These are phyloP conservation scores for Conticribra guillardii DNA, from an alignment of 108 stramenopile species.

Conservation along the genomic window DNA sequence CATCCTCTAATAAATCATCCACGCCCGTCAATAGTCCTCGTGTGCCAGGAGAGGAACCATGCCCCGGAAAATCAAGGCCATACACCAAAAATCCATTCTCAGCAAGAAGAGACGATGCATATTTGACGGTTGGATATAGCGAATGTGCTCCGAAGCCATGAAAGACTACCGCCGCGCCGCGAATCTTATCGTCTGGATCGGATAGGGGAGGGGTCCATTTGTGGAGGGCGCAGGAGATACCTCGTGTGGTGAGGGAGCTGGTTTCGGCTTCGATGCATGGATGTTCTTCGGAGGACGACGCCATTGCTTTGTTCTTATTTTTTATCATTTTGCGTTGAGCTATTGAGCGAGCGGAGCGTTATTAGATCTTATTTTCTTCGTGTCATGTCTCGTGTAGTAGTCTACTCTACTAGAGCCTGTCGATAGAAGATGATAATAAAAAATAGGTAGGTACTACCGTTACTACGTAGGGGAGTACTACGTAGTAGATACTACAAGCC, in stretches of 20 bases:
- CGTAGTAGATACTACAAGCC: too few species aligned
- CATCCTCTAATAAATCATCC: slow-evolving; percentile 60
- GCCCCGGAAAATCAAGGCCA: slow-evolving; percentile 76
- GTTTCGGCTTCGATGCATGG: slow-evolving; percentile 15
- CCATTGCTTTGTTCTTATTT: too few species aligned
- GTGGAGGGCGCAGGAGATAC: slow-evolving; percentile 59
- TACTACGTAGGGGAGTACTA: too few species aligned
- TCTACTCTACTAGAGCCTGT: too few species aligned
- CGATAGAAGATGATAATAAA: too few species aligned
- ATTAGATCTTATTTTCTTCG: too few species aligned
- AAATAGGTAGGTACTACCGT: too few species aligned
- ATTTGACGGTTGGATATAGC: slow-evolving; percentile 77
- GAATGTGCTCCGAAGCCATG: slow-evolving; percentile 87
- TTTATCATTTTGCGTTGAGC: too few species aligned
- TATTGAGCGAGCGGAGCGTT: too few species aligned
- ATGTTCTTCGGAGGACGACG: slow-evolving; percentile 5
- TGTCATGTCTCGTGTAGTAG: too few species aligned
- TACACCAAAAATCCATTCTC: slow-evolving; percentile 60
- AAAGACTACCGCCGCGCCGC: slow-evolving; percentile 69
- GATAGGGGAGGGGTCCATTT: slow-evolving; percentile 56
- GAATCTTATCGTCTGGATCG: slow-evolving; percentile 11
- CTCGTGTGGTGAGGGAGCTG: slow-evolving; percentile 36
- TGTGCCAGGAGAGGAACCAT: slow-evolving; percentile 69
- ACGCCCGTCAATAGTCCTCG: slow-evolving; percentile 68
- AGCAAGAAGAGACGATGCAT: slow-evolving; percentile 74